Evolutionary conservation across 805 yeast species (phyloP), one percentile per base, ranked within the genome.

Genomic region (Candida ponderosae): DNA sequence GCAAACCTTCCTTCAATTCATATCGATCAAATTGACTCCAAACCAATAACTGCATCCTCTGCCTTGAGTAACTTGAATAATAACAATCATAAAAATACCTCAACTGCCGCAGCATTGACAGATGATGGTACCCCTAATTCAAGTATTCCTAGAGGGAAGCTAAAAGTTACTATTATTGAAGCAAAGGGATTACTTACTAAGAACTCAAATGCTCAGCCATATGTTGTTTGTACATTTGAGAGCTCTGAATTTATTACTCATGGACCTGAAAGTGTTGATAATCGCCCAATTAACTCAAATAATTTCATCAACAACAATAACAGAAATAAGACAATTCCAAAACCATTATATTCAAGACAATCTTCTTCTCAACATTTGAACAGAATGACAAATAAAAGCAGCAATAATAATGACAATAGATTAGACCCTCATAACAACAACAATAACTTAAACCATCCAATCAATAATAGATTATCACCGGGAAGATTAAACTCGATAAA

Each of bases 151-250:
- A 74, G 83, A 53, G 97, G 97, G 32, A 84, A 83, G 57, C 70
- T 90, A 36, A 76, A 78, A 50, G 88, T 93, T 34, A 77, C 76
- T 26, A 86, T 90, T 42, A 65, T 83, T 20, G 90, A 86, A 59
- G 97, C 96, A 2, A 72, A 69, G 40, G 80, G 79, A 47, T 68
- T 90, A 44, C 62, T 70, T 31, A 74, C 79, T 26, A 67, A 71
- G 32, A 60, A 76, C 5, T 61, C 68, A 30, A 63, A 66, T 53
- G 55, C 90, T 4, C 83, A 75, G 47, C 96, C 96, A 4, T 82
- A 88, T 57, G 95, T 85, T 16, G 96, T 88, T 28, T 85, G 94
- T 59, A 82, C 95, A 10, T 88, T 84, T 65, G 95, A 87, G 57
- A 81, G 90, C 43, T 81, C 94, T 2, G 97, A 93, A 62, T 84